phyloP scores from a whole-genome alignment of 2,329 filamentous ascomycete genomes.

The Fusarium brevicatenulatum region DNA sequence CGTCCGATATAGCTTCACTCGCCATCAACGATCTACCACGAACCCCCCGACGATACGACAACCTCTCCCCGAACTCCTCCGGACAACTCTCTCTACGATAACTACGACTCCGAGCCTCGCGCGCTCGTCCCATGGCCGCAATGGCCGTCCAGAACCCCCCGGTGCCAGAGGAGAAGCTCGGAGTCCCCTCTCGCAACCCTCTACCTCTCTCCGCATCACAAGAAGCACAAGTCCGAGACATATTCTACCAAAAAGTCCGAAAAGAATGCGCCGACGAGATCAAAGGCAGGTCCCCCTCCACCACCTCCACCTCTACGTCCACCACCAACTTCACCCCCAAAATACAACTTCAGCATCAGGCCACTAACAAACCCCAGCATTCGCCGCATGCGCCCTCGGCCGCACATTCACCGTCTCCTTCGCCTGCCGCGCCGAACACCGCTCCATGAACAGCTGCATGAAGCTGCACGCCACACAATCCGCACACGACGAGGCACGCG shows the following conservation, averaged over 20 bases:
- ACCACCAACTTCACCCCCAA: not conserved
- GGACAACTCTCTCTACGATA: not conserved
- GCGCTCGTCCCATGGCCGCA: conserved; percentile 42
- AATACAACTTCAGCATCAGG: conserved; percentile 4
- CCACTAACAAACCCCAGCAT: conserved; percentile 65
- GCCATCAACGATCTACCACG: conserved; percentile 7
- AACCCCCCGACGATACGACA: not conserved
- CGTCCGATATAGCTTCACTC: conserved; percentile 35
- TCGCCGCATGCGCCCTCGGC: conserved; percentile 87
- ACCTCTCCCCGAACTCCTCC: not conserved
- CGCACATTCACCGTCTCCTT: conserved; percentile 90
- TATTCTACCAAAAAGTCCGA: conserved; percentile 84
- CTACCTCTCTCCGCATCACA: conserved; percentile 84
- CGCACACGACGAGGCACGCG: conserved; percentile 87
- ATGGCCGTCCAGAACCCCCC: conserved; percentile 50
- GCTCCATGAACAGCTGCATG: conserved; percentile 96
- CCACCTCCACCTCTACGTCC: not conserved
- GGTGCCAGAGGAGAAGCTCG: conserved; percentile 49
- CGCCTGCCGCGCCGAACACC: conserved; percentile 81
- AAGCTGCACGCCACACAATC: conserved; percentile 82
- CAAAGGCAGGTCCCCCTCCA: conserved; percentile 64
- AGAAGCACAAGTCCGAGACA: conserved; percentile 81
- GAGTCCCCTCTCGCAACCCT: conserved; percentile 76
- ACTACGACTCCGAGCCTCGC: conserved; percentile 4
- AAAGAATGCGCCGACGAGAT: conserved; percentile 80